phyloP scores from a whole-genome alignment of 345 rosid species.

The Gossypium longicalyx region DNA sequence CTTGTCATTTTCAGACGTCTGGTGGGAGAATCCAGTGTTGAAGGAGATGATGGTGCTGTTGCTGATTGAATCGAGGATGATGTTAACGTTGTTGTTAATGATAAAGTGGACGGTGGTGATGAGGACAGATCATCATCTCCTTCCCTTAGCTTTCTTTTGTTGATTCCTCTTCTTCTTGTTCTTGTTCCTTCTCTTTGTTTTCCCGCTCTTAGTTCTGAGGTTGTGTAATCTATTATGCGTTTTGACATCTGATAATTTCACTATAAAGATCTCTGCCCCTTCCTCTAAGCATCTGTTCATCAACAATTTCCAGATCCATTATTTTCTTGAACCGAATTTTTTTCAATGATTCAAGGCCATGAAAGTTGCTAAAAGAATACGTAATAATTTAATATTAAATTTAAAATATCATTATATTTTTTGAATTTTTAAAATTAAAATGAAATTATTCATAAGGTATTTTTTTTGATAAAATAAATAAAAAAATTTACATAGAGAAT shows the following conservation, averaged over 20 bases:
- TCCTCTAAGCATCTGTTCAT: constrained; percentile 79
- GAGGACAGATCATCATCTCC: constrained; percentile 27
- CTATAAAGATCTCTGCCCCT: constrained; percentile 90
- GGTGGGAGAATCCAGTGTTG: constrained; percentile 48
- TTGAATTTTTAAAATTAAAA: too few species aligned
- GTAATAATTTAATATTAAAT: too few species aligned
- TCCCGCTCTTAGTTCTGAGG: constrained; percentile 23
- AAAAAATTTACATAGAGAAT: too few species aligned
- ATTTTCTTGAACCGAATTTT: too few species aligned
- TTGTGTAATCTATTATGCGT: constrained; percentile 55
- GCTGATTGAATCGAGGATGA: neutral
- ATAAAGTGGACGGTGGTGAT: constrained; percentile 24
- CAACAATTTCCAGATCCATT: too few species aligned
- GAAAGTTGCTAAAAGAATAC: too few species aligned
- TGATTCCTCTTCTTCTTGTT: constrained; percentile 11
- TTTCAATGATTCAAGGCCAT: too few species aligned
- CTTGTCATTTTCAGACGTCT: constrained; percentile 41
- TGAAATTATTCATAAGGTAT: too few species aligned
- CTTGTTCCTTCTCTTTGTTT: neutral
- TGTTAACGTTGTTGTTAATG: too few species aligned
- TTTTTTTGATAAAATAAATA: too few species aligned
- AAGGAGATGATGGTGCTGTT: constrained; percentile 42
- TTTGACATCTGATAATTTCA: constrained; percentile 77
- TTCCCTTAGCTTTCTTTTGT: constrained; percentile 59
- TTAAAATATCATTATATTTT: too few species aligned